Conservation (phyloP, 1,284 basidiomycete species). For the Rhodofomes roseus region DNA sequence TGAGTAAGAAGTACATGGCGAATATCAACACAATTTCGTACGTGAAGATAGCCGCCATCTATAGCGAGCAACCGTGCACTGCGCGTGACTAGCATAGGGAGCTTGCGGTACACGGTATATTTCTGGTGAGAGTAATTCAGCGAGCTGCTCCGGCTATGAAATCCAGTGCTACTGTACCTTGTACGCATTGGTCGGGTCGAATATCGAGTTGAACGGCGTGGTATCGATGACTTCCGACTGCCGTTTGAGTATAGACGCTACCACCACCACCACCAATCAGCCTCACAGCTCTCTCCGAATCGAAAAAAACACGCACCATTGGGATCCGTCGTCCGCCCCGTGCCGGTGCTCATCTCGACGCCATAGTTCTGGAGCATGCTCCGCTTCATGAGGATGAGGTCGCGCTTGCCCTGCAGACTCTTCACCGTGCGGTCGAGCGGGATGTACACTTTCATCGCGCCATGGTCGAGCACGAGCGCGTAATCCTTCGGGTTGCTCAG, state of each 20-base stretch:
- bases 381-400: constrained; percentile 81
- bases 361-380: constrained; percentile 71
- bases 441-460: constrained; percentile 78
- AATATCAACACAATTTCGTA: too few species aligned
- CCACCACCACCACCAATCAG: not conserved
- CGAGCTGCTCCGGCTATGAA: too few species aligned
- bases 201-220: constrained; percentile 48
- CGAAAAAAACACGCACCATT: constrained; percentile 57
- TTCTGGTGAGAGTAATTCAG: constrained; percentile 47
- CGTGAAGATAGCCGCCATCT: constrained; percentile 94
- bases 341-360: constrained; percentile 54
- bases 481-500: constrained; percentile 77
- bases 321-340: constrained; percentile 79
- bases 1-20: too few species aligned
- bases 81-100: constrained; percentile 87
- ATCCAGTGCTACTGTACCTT: constrained; percentile 51
- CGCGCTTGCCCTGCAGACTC: constrained; percentile 82
- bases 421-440: constrained; percentile 96
- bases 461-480: constrained; percentile 65
- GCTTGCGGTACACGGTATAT: constrained; percentile 92
- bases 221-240: constrained; percentile 76
- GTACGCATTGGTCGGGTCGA: constrained; percentile 75
- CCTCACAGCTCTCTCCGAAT: not conserved
- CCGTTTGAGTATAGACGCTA: constrained; percentile 90
- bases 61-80: constrained; percentile 92